phyloP scores from a whole-genome alignment of 495 filamentous ascomycete genomes.

The Aspergillus cristatus region DNA sequence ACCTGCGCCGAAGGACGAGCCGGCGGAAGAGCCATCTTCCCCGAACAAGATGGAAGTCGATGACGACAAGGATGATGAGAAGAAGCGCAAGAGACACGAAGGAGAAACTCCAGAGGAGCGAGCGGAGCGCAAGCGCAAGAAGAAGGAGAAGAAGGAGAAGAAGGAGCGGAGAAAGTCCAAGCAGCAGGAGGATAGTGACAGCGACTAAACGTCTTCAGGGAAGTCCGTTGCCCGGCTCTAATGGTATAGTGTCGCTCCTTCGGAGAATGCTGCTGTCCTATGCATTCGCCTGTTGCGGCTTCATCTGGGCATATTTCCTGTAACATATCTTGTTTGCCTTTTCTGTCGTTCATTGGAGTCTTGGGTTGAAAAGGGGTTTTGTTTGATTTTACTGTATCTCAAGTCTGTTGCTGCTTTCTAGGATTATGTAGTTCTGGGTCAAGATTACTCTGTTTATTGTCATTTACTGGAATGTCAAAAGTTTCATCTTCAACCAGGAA shows the following conservation, averaged over 20 bases:
- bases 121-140: constrained; percentile 64
- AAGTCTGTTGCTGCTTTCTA: constrained; percentile 10
- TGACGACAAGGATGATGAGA: constrained; percentile 38
- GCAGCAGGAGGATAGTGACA: constrained; percentile 49
- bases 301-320: constrained; percentile 25
- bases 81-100: constrained; percentile 79
- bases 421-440: constrained; percentile 1
- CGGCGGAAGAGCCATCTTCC: constrained; percentile 21
- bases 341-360: constrained; percentile 31
- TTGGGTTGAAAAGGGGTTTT: constrained; percentile 37
- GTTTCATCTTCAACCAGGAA: too few species aligned
- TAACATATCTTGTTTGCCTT: constrained; percentile 25
- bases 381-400: constrained; percentile 11
- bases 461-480: too few species aligned
- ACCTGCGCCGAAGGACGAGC: constrained; percentile 17
- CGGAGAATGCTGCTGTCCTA: background rate
- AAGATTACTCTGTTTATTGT: background rate
- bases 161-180: constrained; percentile 56
- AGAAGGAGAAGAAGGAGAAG: constrained; percentile 68
- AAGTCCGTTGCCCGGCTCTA: constrained; percentile 15
- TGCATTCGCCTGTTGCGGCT: constrained; percentile 3
- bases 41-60: constrained; percentile 31
- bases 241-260: constrained; percentile 1
- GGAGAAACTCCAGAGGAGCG: constrained; percentile 70
- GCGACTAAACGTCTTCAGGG: constrained; percentile 37